These are phyloP conservation scores for Cutaneotrichosporon sp. DNA, from an alignment of 1,284 basidiomycete genomes.

Conservation along the genomic window DNA sequence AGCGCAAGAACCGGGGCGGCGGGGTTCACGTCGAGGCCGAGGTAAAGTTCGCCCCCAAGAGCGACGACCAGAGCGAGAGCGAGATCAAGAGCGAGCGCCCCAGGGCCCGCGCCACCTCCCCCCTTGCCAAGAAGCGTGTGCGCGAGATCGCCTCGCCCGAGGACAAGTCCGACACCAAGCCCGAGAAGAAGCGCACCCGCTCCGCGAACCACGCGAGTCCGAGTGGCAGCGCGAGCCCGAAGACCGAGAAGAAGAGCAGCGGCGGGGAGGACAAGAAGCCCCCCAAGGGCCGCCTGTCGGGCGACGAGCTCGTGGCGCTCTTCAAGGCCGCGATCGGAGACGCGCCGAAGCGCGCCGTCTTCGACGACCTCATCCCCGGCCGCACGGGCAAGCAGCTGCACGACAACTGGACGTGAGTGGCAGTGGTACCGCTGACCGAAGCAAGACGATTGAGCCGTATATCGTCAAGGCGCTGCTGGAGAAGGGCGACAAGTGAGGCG, in stretches of 20 bases:
- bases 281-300: neutral
- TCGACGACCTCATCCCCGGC: conserved; percentile 13
- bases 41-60: too few relatives aligned
- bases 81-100: too few relatives aligned
- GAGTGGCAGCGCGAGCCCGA: too few relatives aligned
- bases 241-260: too few relatives aligned
- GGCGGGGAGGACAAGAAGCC: neutral
- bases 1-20: too few relatives aligned
- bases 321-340: neutral
- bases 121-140: neutral
- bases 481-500: conserved; percentile 1
- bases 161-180: neutral
- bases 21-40: too few relatives aligned
- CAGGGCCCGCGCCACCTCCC: neutral
- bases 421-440: neutral
- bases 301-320: conserved; percentile 5
- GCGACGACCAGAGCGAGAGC: too few relatives aligned
- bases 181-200: too few relatives aligned
- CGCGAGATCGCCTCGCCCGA: neutral
- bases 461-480: conserved; percentile 8
- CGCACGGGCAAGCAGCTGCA: conserved; percentile 11
- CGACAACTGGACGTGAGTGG: conserved; percentile 15
- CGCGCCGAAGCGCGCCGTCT: neutral
- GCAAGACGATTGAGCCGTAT: conserved; percentile 7
- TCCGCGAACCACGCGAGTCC: too few relatives aligned